Evolutionary conservation across 2,329 filamentous ascomycete genomes (phyloP), one percentile per base, ranked within the genome.

Genomic region (Tolypocladium amazonense): DNA sequence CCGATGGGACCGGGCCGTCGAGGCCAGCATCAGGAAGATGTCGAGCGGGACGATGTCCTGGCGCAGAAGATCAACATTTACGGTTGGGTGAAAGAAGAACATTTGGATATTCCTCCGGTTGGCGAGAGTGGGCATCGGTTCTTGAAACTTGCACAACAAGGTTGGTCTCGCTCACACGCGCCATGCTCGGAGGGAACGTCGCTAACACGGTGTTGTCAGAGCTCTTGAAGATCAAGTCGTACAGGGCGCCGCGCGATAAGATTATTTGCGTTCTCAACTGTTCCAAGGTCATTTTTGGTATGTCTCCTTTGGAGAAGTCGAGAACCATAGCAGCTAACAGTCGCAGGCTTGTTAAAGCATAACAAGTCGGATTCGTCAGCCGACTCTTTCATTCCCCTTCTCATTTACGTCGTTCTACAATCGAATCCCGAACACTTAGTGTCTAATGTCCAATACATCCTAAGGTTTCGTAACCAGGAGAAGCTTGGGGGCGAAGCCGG

Each of bases 201-300:
- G 20, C 62, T 68, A 58, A 58, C 68, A 60, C 59, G n/a, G 58
- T 23, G 63, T 69, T 38, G n/a, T 23, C 70, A 91, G 94, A 99
- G 74, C 79, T 99, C 18, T 77, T 96, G 43, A 99, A 99, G 73
- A 97, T 99, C 69, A 96, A 93, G 69, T 94, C 90, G 11, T 99
- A 99, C 71, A 86, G 95, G 65, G 94, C 94, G n/a, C 94, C 94
- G 4, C 81, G 94, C 67, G 94, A 99, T 78, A 99, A 99, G 75
- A 94, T 99, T 59, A 97, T 99, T 56, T 99, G 94, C 73, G 91
- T 97, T 54, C 77, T 99, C 59, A 99, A 99, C 75, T 97, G 92
- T 76, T 99, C 94, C 83, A 99, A 99, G 75, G 95, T 99, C 63
- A 97, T 99, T 64, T 97, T 99, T 73, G 94, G 89, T 91, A 74